Base-by-base conservation (phyloP, 2,329 filamentous ascomycete genomes). In the Aspergillus uvarum region DNA sequence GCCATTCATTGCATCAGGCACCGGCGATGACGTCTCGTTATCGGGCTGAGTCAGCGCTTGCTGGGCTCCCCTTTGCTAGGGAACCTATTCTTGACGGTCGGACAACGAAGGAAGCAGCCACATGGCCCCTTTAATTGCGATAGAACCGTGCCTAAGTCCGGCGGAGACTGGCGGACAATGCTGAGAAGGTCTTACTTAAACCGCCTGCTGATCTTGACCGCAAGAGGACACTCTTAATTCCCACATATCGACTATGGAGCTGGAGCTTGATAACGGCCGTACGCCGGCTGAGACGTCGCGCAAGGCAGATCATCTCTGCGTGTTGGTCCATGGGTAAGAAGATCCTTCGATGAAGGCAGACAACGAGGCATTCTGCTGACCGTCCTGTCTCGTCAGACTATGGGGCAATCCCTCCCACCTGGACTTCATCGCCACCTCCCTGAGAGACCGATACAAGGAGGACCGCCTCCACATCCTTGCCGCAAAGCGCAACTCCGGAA, bases 331-430 rank as follows among this genome's bases (percentile, higher is more conserved):
- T 71, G 85, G 85, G 83, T 85, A 76, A 72, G 79, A 67, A 24
- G 14, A 44, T 51, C 35, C 56, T 14, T 42, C 38, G 48, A n/a
- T 26, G 26, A 16, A 19, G 5, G 14, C 38, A 7, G 38, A 8
- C 16, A 19, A 44, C 21, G 47, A 22, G 24, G 47, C 47, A 42
- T 60, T 59, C 56, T 21, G 31, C 22, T 47, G 38, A 44, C 44
- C 8, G 12, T 35, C 54, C 3, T 16, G 31, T 29, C 19, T 35
- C 38, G 16, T 44, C 64, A 84, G 84, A 24, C 79, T 87, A 35
- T 87, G 85, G 85, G 86, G 86, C 3, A 85, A 85, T 60, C 84
- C 85, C 10, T 75, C 77, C 14, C 86, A 88, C 67, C 76, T 88
- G 50, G 76, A 81, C 56, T 84, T 82, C 63, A 72, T 88, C 35